Base-by-base conservation (phyloP, 2,329 filamentous ascomycete genomes). In the Lecanicillium sp. region DNA sequence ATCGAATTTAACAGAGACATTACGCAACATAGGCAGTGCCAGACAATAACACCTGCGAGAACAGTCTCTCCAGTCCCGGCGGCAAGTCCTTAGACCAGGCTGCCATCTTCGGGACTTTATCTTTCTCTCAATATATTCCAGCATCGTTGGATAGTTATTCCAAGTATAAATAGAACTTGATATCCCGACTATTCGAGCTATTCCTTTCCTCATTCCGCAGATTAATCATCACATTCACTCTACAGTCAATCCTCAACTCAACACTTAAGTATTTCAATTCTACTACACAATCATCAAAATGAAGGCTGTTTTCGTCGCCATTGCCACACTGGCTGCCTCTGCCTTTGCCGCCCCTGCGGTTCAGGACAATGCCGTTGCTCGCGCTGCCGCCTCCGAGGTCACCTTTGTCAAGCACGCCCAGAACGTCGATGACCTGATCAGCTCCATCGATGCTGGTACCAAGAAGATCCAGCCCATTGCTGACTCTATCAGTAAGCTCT, bases 271-370 rank as follows among this genome's bases (percentile, higher is more conserved):
- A n/a, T 27, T 27, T 5, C n/a, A 12, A 40, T 27, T 3, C 7
- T 11, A n/a, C 4, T 11, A 24, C 19, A 23, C 10, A 17, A 15
- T 3, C 19, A 20, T 32, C 10, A 43, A 43, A 24, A 43, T 43
- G 40, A 43, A 43, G 29, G 12, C 40, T 29, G 4, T 33, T 10
- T 33, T 43, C 14, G 27, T 33, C 10, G 23, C 40, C 19, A 20
- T 43, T 33, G 29, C 29, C 40, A 43, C 40, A 24, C 20, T 43
- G 40, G 29, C 40, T 3, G 20, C 33, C 40, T 24, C 20, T 19
- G 40, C n/a, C 29, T 43, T 43, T 33, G 40, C 40, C 14, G 40
- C 40, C 14, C 40, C 40, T n/a, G 10, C 40, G 4, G n/a, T 15
- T 7, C 19, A 33, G 14, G 40, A 10, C 27, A 33, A 29, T 21